Conservation (phyloP, 495 filamentous ascomycete species). For the Penicillium goetzii region DNA sequence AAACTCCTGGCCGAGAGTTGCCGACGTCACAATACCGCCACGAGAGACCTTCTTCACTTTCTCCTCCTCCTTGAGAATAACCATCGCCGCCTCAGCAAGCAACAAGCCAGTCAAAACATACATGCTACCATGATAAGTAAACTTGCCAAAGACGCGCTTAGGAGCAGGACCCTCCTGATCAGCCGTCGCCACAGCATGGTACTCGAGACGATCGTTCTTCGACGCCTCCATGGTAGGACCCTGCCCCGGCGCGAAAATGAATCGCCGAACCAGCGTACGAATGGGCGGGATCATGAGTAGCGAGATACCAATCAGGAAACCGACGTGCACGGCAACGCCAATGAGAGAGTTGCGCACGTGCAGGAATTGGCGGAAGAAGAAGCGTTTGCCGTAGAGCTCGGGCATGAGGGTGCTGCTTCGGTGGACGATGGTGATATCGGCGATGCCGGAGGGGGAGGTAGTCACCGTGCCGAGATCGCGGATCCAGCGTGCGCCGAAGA, state of each 20-base stretch:
- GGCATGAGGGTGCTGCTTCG: conserved; percentile 77
- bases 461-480: conserved; percentile 71
- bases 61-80: conserved; percentile 66
- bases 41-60: conserved; percentile 58
- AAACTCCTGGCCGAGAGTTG: conserved; percentile 76
- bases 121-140: conserved; percentile 61
- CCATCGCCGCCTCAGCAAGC: conserved; percentile 70
- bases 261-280: conserved; percentile 54
- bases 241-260: conserved; percentile 67
- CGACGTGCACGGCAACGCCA: conserved; percentile 61
- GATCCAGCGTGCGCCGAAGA: conserved; percentile 65
- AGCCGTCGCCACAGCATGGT: conserved; percentile 65
- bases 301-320: conserved; percentile 52
- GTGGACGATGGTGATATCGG: conserved; percentile 71
- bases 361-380: conserved; percentile 72
- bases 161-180: conserved; percentile 50
- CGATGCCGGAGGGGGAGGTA: conserved; percentile 57
- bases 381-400: conserved; percentile 70
- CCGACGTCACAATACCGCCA: conserved; percentile 80
- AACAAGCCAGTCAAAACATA: conserved; percentile 74
- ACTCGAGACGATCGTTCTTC: conserved; percentile 62
- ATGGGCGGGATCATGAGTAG: conserved; percentile 59
- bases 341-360: conserved; percentile 60
- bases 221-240: conserved; percentile 64
- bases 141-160: conserved; percentile 60